Evolutionary conservation across 75 land plant species (phyloP), one percentile per base, ranked within the genome.

Genomic region (Selaginella moellendorffii): DNA sequence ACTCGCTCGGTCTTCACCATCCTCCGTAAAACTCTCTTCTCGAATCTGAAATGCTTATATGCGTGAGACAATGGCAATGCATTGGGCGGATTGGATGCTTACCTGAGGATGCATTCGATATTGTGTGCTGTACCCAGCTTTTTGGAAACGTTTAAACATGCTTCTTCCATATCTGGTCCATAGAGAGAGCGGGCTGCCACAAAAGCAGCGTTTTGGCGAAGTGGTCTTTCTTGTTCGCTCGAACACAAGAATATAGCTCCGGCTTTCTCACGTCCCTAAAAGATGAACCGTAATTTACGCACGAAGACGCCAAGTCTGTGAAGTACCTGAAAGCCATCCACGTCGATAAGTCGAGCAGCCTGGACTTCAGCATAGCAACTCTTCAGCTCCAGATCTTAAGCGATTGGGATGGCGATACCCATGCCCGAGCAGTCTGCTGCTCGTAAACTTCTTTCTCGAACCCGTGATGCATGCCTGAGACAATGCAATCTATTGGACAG

Each of bases 51-150:
- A 1, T 36, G 46, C 14, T 36, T 36, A 36, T 36, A 36, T 36
- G 46, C 46, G 46, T 36, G 46, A 5, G 46, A 5, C 5, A n/a
- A 58, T 19, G 18, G 53, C 42, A 56, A 31, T n/a, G n/a, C n/a
- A n/a, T n/a, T n/a, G n/a, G n/a, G n/a, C 5, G 8, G 60, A 53
- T 24, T 8, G 17, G 8, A 21, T 56, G 21, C 24, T 60, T 2
- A 86, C 97, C 84, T 92, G 81, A 59, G 98, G 98, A 74, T 93
- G 90, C 98, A 93, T 93, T 52, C 98, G 83, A 64, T 93, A 93
- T 61, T 93, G 98, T 19, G 83, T 83, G 63, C 80, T 83, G 78
- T 83, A 93, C 0, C 98, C 98, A 69, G 96, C 98, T 31, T 67
- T 72, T 67, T 93, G 96, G 65, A 93, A 82, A 67, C 98, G 85